A percentile compares a stretch with the other conserved stretches of the same genome.
Evolutionary conservation across 331 rosid genomes (phyloP).

Genomic region (Dryas integrifolia): DNA sequence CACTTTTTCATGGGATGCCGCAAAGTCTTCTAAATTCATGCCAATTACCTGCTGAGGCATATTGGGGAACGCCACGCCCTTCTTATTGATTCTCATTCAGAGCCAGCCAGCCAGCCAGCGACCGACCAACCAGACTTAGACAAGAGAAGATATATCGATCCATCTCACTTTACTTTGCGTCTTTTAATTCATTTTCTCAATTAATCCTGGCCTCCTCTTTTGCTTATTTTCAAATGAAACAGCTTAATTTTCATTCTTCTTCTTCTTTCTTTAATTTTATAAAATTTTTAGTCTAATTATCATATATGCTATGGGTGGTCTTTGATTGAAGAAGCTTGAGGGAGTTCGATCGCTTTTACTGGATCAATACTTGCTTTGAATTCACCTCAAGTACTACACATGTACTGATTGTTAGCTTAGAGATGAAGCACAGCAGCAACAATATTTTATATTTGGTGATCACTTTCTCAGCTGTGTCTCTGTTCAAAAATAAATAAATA

Average conservation of each 20-base stretch:
- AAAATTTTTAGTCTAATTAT: constrained; percentile 37
- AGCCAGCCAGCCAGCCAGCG: too few species aligned
- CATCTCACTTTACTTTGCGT: constrained; percentile 1
- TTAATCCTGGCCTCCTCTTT: constrained; percentile 8
- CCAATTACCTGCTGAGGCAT: constrained; percentile 78
- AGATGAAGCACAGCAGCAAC: constrained; percentile 38
- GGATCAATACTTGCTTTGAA: constrained; percentile 10
- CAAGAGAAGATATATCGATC: not conserved
- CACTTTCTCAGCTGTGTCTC: not conserved
- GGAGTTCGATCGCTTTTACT: constrained; percentile 24
- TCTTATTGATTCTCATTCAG: constrained; percentile 42
- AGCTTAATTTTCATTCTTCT: constrained; percentile 22
- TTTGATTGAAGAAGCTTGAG: constrained; percentile 42
- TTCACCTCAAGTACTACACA: constrained; percentile 19
- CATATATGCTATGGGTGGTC: not conserved
- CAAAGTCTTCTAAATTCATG: constrained; percentile 83
- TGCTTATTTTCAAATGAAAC: constrained; percentile 1
- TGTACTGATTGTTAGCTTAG: constrained; percentile 35
- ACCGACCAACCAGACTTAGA: not conserved
- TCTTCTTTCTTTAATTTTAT: not conserved
- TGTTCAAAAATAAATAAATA: not conserved
- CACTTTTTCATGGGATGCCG: constrained; percentile 71
- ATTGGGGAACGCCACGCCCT: constrained; percentile 74
- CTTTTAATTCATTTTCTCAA: constrained; percentile 2
- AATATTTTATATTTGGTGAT: not conserved